Evolutionary conservation across 257 asterid genomes (phyloP).

Genomic region (Scutellaria galericulata): DNA sequence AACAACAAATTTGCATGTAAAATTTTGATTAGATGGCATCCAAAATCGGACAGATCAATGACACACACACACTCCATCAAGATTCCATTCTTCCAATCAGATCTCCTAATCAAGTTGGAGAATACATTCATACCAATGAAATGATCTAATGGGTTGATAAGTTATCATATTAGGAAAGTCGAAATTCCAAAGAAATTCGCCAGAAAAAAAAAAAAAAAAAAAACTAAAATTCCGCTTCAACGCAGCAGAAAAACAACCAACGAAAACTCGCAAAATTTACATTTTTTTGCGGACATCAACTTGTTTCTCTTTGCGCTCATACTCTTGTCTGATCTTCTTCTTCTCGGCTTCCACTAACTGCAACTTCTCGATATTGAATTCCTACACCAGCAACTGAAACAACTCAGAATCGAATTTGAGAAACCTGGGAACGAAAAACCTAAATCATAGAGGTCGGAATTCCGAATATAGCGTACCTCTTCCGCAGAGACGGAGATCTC

Average conservation of each 20-base stretch:
- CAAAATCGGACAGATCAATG: conserved; percentile 3
- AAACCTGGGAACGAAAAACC: conserved; percentile 11
- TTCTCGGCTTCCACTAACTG: conserved; percentile 97
- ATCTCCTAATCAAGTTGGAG: conserved; percentile 5
- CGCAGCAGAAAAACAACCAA: neutral
- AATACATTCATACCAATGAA: neutral
- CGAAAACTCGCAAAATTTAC: conserved; percentile 39
- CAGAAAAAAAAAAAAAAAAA: conserved; percentile 1
- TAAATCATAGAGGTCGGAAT: conserved; percentile 17
- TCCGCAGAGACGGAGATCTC: conserved; percentile 97
- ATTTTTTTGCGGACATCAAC: conserved; percentile 83
- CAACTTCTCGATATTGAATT: conserved; percentile 97
- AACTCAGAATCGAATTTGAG: conserved; percentile 16
- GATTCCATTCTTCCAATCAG: conserved; percentile 15
- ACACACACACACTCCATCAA: neutral
- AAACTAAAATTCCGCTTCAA: neutral
- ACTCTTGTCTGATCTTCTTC: conserved; percentile 94
- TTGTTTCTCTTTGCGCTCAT: conserved; percentile 92
- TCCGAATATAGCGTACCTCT: conserved; percentile 56
- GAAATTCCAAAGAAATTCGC: neutral
- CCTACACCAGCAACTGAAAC: conserved; percentile 49
- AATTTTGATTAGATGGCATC: conserved; percentile 28
- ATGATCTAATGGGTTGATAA: neutral
- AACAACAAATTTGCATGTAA: conserved; percentile 34
- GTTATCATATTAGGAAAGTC: neutral